phyloP scores from a whole-genome alignment of 371 early-diverging fungal species.

The Thermomucor indicae-seudaticae region DNA sequence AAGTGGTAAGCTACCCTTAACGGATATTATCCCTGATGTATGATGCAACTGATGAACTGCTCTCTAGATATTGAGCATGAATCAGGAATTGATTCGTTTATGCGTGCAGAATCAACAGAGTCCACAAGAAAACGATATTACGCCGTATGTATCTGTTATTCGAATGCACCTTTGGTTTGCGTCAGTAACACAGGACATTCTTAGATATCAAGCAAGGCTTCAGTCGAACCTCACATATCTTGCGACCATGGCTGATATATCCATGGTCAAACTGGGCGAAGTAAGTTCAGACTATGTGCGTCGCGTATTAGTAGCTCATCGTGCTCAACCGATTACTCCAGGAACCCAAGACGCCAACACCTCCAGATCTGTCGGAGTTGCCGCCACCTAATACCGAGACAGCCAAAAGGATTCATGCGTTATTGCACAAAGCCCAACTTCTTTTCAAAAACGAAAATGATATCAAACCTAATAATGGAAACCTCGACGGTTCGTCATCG shows the following conservation, averaged over 20 bases:
- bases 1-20: conserved; percentile 10
- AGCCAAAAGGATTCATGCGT: conserved; percentile 25
- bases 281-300: conserved; percentile 12
- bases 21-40: neutral
- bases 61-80: conserved; percentile 37
- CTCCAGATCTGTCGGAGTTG: conserved; percentile 36
- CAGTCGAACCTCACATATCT: conserved; percentile 51
- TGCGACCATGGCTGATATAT: conserved; percentile 52
- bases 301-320: neutral
- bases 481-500: neutral
- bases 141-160: conserved; percentile 22
- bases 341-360: conserved; percentile 28
- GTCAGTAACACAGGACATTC: neutral
- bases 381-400: conserved; percentile 26
- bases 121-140: conserved; percentile 27
- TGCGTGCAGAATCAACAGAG: conserved; percentile 38
- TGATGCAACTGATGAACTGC: neutral
- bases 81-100: conserved; percentile 45
- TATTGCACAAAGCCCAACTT: conserved; percentile 21
- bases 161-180: neutral
- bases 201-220: conserved; percentile 46
- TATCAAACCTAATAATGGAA: neutral
- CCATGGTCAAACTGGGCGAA: conserved; percentile 41
- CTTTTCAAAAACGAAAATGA: conserved; percentile 11
- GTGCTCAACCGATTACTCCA: conserved; percentile 1